A percentile compares a stretch with the other conserved stretches of the same genome.
phyloP scores from a whole-genome alignment of 1,139 yeast species.

The Sugiyamaella xylanicola region DNA sequence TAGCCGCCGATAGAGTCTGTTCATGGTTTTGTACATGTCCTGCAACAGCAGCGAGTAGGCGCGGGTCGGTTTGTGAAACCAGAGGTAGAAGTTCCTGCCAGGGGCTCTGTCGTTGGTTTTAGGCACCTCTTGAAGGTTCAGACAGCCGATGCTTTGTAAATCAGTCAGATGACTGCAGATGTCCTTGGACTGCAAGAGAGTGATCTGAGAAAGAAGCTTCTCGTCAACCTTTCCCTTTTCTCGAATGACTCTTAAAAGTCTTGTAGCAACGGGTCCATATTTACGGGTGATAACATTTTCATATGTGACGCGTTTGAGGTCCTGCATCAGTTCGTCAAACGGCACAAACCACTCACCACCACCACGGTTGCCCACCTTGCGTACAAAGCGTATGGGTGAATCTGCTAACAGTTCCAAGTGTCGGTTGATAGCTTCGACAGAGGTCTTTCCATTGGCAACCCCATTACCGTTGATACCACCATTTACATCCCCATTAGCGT shows the following conservation, averaged over 20 bases:
- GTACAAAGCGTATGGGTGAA: slow-evolving; percentile 38
- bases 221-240: slow-evolving; percentile 77
- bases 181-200: slow-evolving; percentile 73
- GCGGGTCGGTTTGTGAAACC: slow-evolving; percentile 64
- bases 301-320: slow-evolving; percentile 56
- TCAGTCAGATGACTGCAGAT: slow-evolving; percentile 55
- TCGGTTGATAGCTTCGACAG: slow-evolving; percentile 22
- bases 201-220: slow-evolving; percentile 73
- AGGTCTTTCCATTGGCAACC: slow-evolving; percentile 44
- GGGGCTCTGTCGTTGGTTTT: slow-evolving; percentile 92
- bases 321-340: slow-evolving; percentile 39
- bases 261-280: slow-evolving; percentile 53
- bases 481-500: slow-evolving; percentile 48
- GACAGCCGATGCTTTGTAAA: slow-evolving; percentile 44
- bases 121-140: slow-evolving; percentile 82
- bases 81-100: slow-evolving; percentile 79
- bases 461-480: slow-evolving; percentile 35
- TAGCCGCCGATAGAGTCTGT: slow-evolving; percentile 59
- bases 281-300: slow-evolving; percentile 58
- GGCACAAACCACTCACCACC: slow-evolving; percentile 49
- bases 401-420: slow-evolving; percentile 46
- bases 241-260: slow-evolving; percentile 69
- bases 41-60: slow-evolving; percentile 55
- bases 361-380: slow-evolving; percentile 40
- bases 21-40: slow-evolving; percentile 67